Percentiles rank a stretch among this genome's conserved stretches.
Evolutionary conservation across 257 asterid species (phyloP).

Genomic region (Leptodermis oblonga): DNA sequence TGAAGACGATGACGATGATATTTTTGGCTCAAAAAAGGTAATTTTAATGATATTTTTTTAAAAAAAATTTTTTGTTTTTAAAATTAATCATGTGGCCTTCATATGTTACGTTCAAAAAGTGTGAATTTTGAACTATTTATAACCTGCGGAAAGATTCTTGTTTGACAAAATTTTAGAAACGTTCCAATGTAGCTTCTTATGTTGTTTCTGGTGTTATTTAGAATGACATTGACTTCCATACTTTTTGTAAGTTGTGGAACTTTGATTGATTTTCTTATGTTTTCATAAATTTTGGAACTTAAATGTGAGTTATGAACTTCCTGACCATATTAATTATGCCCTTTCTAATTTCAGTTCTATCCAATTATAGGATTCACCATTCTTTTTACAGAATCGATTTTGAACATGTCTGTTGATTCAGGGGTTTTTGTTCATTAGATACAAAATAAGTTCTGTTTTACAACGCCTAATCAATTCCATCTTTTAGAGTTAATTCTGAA

Average conservation of each 20-base stretch:
- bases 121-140: background rate
- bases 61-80: background rate
- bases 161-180: background rate
- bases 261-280: background rate
- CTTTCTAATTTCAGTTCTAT: background rate
- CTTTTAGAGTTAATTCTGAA: too few relatives aligned
- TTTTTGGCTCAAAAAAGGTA: conserved; percentile 89
- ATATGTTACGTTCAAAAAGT: background rate
- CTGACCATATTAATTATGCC: background rate
- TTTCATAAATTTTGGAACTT: background rate
- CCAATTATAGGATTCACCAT: background rate
- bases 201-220: background rate
- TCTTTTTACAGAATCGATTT: background rate
- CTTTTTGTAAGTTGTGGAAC: background rate
- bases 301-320: background rate
- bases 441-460: too few relatives aligned
- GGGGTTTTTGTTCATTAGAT: background rate
- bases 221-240: background rate
- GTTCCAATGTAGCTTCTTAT: background rate
- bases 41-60: background rate
- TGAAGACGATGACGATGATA: conserved; percentile 87
- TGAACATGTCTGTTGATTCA: background rate
- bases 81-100: background rate
- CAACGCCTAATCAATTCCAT: too few relatives aligned
- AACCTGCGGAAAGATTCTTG: background rate